Evolutionary conservation across 2,329 filamentous ascomycete genomes (phyloP), one percentile per base, ranked within the genome.

Genomic region (Alternaria hordeiaustralica): DNA sequence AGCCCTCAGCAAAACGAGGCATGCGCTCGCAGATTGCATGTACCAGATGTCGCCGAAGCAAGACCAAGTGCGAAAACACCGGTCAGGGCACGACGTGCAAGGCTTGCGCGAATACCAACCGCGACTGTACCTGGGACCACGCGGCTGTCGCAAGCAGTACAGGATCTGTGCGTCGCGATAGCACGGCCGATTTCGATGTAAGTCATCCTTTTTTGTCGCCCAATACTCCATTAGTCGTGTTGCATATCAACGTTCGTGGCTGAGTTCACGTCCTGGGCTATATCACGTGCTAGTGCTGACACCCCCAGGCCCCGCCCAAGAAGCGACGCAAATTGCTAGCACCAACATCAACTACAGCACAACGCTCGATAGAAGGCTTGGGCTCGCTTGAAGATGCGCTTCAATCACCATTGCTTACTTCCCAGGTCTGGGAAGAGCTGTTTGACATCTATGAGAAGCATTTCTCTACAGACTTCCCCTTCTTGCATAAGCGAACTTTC

Each of bases 1-100:
- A 76, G 55, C 71, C 62, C 50, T 58, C 59, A 20, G 64, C 56
- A 59, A 65, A 66, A 61, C 66, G 67, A 71, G 79, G 82, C 61
- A 91, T 93, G 87, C 87, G 92, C 70, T 93, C 92, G 50, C 92
- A 90, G 74, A 93, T 95, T 75, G 92, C 92, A 51, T 96, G 92
- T 80, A 84, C 88, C 65, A 86, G 88, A 67, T 95, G 92, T 77
- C 87, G 92, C 61, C 88, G 88, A 72, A 93, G 91, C 77, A 96
- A 96, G 81, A 92, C 95, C 77, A 95, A 95, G 81, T 96, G 93
- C 82, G 89, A 93, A 79, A 96, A 96, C 80, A 87, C 87, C 70
- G 92, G 92, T 64, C 87, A 90, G 61, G 87, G 87, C 65, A 89
- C 88, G 15, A 88, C 87, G 15, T 96, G 93, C 82, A 88, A 92